Conservation (phyloP, 2,329 filamentous ascomycete species). For the Cordyceps cicadae region DNA sequence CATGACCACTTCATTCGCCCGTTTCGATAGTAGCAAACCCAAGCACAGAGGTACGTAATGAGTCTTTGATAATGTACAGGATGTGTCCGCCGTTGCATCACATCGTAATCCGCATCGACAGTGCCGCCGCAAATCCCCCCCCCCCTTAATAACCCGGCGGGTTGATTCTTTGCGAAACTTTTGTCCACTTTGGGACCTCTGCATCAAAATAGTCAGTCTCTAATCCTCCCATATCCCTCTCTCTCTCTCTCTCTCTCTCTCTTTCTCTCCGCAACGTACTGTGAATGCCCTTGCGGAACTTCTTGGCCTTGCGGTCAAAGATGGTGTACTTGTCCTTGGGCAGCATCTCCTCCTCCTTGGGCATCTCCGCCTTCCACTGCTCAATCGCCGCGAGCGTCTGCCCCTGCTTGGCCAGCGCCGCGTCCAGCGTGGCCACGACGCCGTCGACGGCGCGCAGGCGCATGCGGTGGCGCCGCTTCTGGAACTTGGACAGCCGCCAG, state of each 20-base stretch:
- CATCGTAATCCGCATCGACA: not conserved
- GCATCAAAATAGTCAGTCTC: conserved; percentile 12
- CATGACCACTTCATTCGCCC: not conserved
- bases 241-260: no score
- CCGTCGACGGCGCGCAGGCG: conserved; percentile 78
- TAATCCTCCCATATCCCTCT: not conserved
- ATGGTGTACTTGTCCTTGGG: conserved; percentile 96
- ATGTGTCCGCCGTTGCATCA: not conserved
- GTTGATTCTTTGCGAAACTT: conserved; percentile 87
- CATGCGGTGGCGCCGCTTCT: conserved; percentile 79
- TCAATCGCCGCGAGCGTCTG: conserved; percentile 69
- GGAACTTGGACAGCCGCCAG: conserved; percentile 86
- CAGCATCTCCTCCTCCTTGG: conserved; percentile 89
- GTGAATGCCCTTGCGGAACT: conserved; percentile 93
- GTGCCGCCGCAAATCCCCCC: not conserved
- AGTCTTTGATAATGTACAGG: conserved; percentile 9
- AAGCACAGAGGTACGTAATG: conserved; percentile 4
- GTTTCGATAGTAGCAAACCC: not conserved
- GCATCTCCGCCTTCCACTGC: conserved; percentile 93
- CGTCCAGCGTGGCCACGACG: conserved; percentile 76
- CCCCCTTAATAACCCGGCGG: conserved; percentile 77
- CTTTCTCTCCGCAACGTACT: conserved; percentile 54
- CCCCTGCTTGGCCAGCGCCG: conserved; percentile 66
- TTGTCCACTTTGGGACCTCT: conserved; percentile 90
- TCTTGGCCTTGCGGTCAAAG: conserved; percentile 93